phyloP scores from a whole-genome alignment of 2,329 filamentous ascomycete genomes.

The Ophiostoma novo-ulmi region DNA sequence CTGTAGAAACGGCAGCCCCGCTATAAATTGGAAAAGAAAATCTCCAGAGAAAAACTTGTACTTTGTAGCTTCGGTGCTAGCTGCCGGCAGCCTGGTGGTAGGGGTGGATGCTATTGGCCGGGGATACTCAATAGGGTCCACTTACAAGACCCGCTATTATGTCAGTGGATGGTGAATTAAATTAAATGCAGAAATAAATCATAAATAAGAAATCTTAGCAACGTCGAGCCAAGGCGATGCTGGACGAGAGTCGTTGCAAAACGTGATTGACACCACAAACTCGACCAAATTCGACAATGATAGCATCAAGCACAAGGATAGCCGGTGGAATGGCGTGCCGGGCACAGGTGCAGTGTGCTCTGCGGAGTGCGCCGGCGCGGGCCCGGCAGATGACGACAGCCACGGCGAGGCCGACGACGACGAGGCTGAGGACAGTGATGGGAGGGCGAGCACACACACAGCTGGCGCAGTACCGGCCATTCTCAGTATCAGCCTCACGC shows the following conservation, averaged over 20 bases:
- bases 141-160: neutral
- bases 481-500: neutral
- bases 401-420: neutral
- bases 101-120: neutral
- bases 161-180: conserved; percentile 10
- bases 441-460: neutral
- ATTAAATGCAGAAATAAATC: conserved; percentile 18
- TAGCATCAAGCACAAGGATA: conserved; percentile 23
- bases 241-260: neutral
- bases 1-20: conserved; percentile 5
- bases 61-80: neutral
- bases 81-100: neutral
- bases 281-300: conserved; percentile 15
- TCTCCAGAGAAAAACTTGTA: neutral
- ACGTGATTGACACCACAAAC: neutral
- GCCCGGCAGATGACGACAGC: conserved; percentile 8
- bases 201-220: conserved; percentile 14
- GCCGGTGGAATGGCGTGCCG: conserved; percentile 17
- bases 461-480: neutral
- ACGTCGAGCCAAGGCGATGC: neutral
- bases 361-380: neutral
- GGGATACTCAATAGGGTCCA: neutral
- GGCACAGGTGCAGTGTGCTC: conserved; percentile 17
- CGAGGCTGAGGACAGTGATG: neutral
- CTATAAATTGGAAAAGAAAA: neutral